Evolutionary conservation across 331 rosid genomes (phyloP).

Genomic region (Quercus phellos): DNA sequence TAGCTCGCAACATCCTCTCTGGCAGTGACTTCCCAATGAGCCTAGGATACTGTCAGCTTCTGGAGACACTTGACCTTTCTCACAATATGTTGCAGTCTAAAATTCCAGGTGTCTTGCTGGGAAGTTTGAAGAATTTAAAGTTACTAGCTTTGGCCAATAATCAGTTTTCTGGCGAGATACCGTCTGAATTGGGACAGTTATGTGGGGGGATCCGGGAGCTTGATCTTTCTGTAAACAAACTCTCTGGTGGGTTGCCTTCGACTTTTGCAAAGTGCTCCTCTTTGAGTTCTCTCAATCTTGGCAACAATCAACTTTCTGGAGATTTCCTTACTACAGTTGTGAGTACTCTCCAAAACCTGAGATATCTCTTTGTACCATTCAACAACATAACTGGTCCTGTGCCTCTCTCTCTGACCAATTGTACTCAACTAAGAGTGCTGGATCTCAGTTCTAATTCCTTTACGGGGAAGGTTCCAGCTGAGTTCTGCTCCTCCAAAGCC

Average conservation of each 20-base stretch:
- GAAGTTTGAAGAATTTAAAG: conserved; percentile 40
- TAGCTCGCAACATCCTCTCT: conserved; percentile 39
- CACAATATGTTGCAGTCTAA: conserved; percentile 28
- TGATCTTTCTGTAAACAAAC: conserved; percentile 55
- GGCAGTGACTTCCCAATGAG: conserved; percentile 38
- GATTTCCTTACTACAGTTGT: conserved; percentile 41
- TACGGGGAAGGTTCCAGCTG: conserved; percentile 44
- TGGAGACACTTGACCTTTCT: conserved; percentile 54
- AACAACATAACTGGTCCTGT: conserved; percentile 58
- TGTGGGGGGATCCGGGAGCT: conserved; percentile 45
- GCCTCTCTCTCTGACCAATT: conserved; percentile 48
- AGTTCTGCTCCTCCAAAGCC: conserved; percentile 32
- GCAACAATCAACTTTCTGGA: conserved; percentile 51
- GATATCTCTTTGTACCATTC: conserved; percentile 47
- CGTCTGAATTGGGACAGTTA: conserved; percentile 40
- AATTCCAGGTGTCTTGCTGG: conserved; percentile 42
- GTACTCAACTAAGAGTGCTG: conserved; percentile 43
- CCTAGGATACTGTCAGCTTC: conserved; percentile 31
- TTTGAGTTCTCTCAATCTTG: conserved; percentile 45
- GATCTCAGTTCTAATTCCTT: conserved; percentile 61
- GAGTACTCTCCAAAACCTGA: conserved; percentile 35
- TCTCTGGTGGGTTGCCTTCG: conserved; percentile 51
- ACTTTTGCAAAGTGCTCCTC: conserved; percentile 43
- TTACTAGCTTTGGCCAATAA: conserved; percentile 40
- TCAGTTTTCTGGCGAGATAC: conserved; percentile 45